Evolutionary conservation across 192 early-diverging fungal species (phyloP).

Genomic region (Dispira simplex): DNA sequence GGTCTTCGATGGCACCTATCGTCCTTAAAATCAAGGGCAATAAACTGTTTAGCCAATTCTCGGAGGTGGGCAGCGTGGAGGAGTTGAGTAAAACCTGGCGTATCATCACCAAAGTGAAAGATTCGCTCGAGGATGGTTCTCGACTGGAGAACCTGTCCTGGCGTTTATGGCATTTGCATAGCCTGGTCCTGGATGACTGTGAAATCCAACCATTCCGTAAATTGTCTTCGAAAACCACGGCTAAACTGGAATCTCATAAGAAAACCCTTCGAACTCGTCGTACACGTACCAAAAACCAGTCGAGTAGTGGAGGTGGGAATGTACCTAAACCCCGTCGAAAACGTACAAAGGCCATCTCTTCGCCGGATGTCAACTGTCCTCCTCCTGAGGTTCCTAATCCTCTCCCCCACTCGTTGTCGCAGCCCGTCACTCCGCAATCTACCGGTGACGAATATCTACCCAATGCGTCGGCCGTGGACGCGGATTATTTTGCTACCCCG

Average conservation of each 20-base stretch:
- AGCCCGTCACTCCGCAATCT: neutral
- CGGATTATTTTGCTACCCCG: neutral
- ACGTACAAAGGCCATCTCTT: neutral
- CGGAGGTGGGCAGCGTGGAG: conserved; percentile 52
- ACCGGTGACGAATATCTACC: neutral
- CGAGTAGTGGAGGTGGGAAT: neutral
- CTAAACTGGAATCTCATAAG: conserved; percentile 35
- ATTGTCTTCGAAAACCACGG: conserved; percentile 36
- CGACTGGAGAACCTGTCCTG: conserved; percentile 75
- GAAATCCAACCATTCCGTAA: conserved; percentile 32
- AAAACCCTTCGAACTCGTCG: conserved; percentile 1
- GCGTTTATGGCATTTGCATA: conserved; percentile 70
- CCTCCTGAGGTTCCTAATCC: neutral
- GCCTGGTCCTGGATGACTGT: conserved; percentile 35
- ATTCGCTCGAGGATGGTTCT: conserved; percentile 63
- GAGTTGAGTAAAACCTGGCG: conserved; percentile 66
- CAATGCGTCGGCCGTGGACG: neutral
- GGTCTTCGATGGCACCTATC: conserved; percentile 39
- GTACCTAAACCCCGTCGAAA: neutral
- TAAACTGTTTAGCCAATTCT: conserved; percentile 55
- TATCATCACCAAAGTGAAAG: conserved; percentile 74
- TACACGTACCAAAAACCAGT: neutral
- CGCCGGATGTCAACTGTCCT: neutral
- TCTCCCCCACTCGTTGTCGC: conserved; percentile 3
- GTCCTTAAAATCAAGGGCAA: conserved; percentile 58